Base-by-base conservation (phyloP, 345 rosid species). In the Ceriops decandra region DNA sequence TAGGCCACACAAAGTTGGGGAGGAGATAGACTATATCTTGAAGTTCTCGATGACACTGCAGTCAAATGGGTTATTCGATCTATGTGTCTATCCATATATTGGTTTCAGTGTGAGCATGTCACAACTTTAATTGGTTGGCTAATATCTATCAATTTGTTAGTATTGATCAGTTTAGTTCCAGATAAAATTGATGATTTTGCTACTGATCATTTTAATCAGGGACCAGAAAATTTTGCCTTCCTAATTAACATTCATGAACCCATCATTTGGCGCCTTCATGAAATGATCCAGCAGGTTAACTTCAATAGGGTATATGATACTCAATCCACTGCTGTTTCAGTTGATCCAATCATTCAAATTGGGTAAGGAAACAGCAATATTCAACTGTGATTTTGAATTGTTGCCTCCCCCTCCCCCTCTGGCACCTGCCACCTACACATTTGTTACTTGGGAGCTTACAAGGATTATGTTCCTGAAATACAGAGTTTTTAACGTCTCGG, bases 241-340 rank as follows among this genome's bases (percentile, higher is more conserved):
- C 73, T 91, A n/a, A 83, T 91, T 68, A 95, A 86, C 80, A 85
- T 95, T 74, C 99, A 95, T 52, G 99, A 95, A 73, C 99, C 98
- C 51, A 90, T 91, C 71, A 91, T 95, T 71, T 95, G 99, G 99
- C 98, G 99, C 69, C 88, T 95, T 77, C 96, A 91, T 77, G 98
- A 90, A 90, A 91, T 95, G 99, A 82, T 90, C 68, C 95, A 85
- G 82, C 97, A 83, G 79, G 82, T 88, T 81, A 91, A 87, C 76
- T 76, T 90, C 27, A 75, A 87, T 76, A 85, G 99, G 74, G 74
- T 95, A 61, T 72, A 76, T 67, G 85, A 88, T 72, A 57, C 79
- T 71, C 82, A 81, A 59, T 82, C 90, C 35, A 90, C 93, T 67
- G 90, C 97, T 74, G 98, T 90, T 68, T 86, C 99, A 62, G 97